A percentile compares a stretch with the other conserved stretches of the same genome.
Conservation (phyloP, 2,329 filamentous ascomycete species). For the Plectosphaerella cucumerina region DNA sequence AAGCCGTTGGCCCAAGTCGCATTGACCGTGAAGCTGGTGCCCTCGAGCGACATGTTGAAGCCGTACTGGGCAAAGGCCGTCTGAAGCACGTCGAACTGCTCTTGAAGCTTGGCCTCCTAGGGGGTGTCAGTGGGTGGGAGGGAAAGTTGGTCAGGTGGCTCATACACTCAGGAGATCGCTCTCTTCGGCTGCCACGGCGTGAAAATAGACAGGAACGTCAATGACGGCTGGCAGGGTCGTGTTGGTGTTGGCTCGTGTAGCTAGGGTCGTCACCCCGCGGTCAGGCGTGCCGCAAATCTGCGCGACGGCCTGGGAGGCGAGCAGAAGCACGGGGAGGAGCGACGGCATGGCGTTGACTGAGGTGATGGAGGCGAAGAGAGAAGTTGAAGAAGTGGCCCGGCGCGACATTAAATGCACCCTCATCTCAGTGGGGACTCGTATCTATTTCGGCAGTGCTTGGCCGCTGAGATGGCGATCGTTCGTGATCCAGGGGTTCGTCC, state of each 20-base stretch:
- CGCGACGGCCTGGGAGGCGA: not conserved
- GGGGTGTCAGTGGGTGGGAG: not conserved
- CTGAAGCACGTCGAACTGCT: slow-evolving; percentile 20
- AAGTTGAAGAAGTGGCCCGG: too few species aligned
- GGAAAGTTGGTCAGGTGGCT: not conserved
- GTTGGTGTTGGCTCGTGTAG: not conserved
- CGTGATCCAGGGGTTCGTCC: too few species aligned
- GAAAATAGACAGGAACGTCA: not conserved
- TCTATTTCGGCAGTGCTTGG: too few species aligned
- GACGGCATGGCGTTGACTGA: too few species aligned
- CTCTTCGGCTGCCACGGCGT: not conserved
- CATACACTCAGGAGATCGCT: not conserved
- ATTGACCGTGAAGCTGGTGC: slow-evolving; percentile 25
- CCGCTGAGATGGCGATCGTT: too few species aligned
- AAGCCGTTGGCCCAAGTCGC: slow-evolving; percentile 16
- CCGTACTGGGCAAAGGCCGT: slow-evolving; percentile 18
- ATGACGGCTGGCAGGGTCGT: not conserved
- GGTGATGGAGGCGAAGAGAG: too few species aligned
- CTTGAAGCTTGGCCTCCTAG: slow-evolving; percentile 13
- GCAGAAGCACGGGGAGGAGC: not conserved
- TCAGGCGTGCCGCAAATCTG: not conserved
- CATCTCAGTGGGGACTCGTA: too few species aligned
- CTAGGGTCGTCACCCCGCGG: not conserved
- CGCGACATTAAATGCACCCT: too few species aligned
- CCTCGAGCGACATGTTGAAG: slow-evolving; percentile 22